These are phyloP conservation scores for Podospora tetraspora DNA, from an alignment of 495 filamentous ascomycete species.

Conservation along the genomic window DNA sequence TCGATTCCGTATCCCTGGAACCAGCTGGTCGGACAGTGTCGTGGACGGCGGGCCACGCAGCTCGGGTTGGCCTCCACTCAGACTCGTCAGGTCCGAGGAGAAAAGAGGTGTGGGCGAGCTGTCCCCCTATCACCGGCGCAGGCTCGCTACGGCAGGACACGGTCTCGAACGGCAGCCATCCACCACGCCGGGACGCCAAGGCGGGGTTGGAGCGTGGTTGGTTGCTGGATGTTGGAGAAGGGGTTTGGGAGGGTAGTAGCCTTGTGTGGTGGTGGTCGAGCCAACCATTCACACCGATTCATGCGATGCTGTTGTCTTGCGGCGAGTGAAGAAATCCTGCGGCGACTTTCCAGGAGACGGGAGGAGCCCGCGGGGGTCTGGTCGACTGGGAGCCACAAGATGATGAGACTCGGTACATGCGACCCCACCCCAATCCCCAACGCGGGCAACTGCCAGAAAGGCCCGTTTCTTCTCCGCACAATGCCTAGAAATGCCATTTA, in stretches of 20 bases:
- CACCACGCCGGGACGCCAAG: conserved; percentile 3
- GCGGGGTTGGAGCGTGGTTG: not conserved
- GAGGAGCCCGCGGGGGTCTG: not conserved
- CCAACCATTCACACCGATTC: not conserved
- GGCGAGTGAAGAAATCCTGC: not conserved
- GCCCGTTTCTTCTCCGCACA: not conserved
- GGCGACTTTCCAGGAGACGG: not conserved
- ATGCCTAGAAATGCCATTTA: not conserved
- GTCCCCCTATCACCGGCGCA: conserved; percentile 4
- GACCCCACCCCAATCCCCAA: not conserved
- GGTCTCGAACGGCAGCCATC: conserved; percentile 8
- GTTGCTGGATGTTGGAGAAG: not conserved
- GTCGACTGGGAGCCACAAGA: not conserved
- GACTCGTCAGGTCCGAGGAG: not conserved
- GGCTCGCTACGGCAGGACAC: conserved; percentile 5
- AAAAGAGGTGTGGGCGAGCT: not conserved
- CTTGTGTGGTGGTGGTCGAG: not conserved
- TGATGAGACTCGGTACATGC: not conserved
- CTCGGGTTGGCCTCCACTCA: conserved; percentile 4
- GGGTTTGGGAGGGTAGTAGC: not conserved
- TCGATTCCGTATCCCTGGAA: conserved; percentile 8
- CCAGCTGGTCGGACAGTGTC: conserved; percentile 1
- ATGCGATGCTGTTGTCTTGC: not conserved
- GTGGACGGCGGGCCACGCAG: not conserved
- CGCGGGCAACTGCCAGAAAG: not conserved